phyloP scores from a whole-genome alignment of 805 yeast genomes.

The Saturnispora sekii region DNA sequence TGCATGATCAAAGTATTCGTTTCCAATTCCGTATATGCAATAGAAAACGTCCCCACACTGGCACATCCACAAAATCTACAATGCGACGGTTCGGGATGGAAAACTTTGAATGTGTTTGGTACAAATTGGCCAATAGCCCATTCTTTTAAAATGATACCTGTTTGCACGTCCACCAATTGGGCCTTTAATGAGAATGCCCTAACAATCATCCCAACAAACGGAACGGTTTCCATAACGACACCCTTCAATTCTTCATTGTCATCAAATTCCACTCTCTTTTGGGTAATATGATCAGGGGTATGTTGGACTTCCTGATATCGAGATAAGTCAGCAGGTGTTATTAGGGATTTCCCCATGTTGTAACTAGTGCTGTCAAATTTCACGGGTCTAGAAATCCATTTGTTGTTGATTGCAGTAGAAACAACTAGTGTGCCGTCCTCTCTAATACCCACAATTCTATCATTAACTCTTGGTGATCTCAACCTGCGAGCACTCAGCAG shows the following conservation, averaged over 20 bases:
- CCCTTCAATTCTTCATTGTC: conserved; percentile 10
- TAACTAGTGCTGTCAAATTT: conserved; percentile 37
- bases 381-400: conserved; percentile 52
- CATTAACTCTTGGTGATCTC: conserved; percentile 65
- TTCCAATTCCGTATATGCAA: conserved; percentile 58
- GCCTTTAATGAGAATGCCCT: conserved; percentile 47
- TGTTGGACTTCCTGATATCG: conserved; percentile 9
- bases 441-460: conserved; percentile 51
- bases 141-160: conserved; percentile 59
- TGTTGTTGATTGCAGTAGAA: conserved; percentile 54
- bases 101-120: conserved; percentile 50
- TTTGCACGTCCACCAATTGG: conserved; percentile 66
- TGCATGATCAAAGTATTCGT: conserved; percentile 55
- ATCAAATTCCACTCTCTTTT: conserved; percentile 7
- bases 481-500: conserved; percentile 47
- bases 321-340: conserved; percentile 31
- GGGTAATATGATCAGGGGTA: not conserved
- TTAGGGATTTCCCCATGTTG: conserved; percentile 31
- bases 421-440: conserved; percentile 44
- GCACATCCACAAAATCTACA: conserved; percentile 90
- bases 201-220: conserved; percentile 68
- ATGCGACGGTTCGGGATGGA: conserved; percentile 80
- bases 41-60: conserved; percentile 60
- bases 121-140: conserved; percentile 56
- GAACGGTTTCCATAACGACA: conserved; percentile 40